phyloP scores from a whole-genome alignment of 495 filamentous ascomycete species.

The Trichoderma reesei region DNA sequence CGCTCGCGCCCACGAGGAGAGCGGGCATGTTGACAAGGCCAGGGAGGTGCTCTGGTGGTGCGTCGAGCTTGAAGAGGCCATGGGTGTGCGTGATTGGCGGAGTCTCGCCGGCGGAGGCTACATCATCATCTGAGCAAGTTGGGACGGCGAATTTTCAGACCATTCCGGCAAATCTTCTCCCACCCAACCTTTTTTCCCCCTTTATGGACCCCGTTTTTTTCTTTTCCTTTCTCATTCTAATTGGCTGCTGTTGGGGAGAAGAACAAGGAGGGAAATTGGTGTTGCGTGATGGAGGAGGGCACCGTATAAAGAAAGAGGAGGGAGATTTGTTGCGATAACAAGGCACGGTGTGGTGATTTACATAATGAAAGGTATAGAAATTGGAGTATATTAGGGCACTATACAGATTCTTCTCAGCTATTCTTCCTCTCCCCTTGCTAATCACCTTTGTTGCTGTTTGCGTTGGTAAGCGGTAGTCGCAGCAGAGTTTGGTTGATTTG shows the following conservation, averaged over 20 bases:
- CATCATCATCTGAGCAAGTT: slow-evolving; percentile 39
- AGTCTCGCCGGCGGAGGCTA: slow-evolving; percentile 47
- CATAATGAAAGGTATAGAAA: too few species aligned
- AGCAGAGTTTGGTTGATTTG: too few species aligned
- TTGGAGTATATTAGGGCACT: too few species aligned
- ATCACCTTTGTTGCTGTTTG: too few species aligned
- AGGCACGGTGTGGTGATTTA: too few species aligned
- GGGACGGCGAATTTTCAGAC: background rate
- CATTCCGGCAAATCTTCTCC: background rate
- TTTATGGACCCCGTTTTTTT: background rate
- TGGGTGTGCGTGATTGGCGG: slow-evolving; percentile 50
- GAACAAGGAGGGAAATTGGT: background rate
- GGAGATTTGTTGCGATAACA: too few species aligned
- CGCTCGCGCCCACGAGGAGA: slow-evolving; percentile 74
- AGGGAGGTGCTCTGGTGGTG: slow-evolving; percentile 70
- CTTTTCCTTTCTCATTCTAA: background rate
- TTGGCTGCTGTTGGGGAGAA: too few species aligned
- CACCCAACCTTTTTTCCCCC: background rate
- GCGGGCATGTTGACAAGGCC: slow-evolving; percentile 72
- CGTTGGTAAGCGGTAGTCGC: too few species aligned
- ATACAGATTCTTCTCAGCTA: too few species aligned
- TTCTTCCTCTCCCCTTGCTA: too few species aligned
- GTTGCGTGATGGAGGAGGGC: background rate
- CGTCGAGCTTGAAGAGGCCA: slow-evolving; percentile 61
- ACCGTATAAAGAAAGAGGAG: too few species aligned